phyloP scores from a whole-genome alignment of 2,329 filamentous ascomycete species.

The Aspergillus pseudoviridinutans region DNA sequence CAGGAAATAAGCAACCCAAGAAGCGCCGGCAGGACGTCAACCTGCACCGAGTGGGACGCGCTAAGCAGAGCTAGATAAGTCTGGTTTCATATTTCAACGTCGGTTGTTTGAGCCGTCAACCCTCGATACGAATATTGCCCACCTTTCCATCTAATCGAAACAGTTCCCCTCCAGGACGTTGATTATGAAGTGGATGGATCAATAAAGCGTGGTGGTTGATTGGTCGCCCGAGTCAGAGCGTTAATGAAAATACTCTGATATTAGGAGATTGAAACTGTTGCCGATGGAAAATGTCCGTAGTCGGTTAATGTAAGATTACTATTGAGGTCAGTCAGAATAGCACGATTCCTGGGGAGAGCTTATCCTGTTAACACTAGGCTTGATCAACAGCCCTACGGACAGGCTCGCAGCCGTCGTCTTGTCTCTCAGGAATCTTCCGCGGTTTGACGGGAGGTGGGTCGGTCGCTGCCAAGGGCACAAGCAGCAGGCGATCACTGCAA shows the following conservation, averaged over 20 bases:
- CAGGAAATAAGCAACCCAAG: constrained; percentile 10
- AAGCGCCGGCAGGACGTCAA: constrained; percentile 2
- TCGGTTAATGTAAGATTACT: no score
- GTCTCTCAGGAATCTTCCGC: no score
- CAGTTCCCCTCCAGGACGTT: constrained; percentile 2
- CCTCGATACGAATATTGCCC: neutral
- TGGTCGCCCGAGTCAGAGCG: neutral
- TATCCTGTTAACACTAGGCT: no score
- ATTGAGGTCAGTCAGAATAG: no score
- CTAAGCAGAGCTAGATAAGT: constrained; percentile 8
- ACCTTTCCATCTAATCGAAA: constrained; percentile 13
- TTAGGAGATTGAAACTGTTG: no score
- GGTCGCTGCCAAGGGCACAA: no score
- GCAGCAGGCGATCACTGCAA: no score
- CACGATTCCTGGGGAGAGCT: no score
- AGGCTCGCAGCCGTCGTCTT: no score
- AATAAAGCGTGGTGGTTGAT: constrained; percentile 8
- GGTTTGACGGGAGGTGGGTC: no score
- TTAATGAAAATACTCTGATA: no score
- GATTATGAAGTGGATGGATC: constrained; percentile 8
- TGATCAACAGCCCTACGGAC: no score
- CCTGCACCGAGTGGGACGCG: constrained; percentile 5
- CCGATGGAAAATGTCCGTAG: neutral
- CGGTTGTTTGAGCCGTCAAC: constrained; percentile 10
- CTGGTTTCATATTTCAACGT: constrained; percentile 10